Percentiles rank a stretch among this genome's conserved stretches.
Conservation (phyloP, 2,329 filamentous ascomycete genomes). For the Ustilaginoidea virens region DNA sequence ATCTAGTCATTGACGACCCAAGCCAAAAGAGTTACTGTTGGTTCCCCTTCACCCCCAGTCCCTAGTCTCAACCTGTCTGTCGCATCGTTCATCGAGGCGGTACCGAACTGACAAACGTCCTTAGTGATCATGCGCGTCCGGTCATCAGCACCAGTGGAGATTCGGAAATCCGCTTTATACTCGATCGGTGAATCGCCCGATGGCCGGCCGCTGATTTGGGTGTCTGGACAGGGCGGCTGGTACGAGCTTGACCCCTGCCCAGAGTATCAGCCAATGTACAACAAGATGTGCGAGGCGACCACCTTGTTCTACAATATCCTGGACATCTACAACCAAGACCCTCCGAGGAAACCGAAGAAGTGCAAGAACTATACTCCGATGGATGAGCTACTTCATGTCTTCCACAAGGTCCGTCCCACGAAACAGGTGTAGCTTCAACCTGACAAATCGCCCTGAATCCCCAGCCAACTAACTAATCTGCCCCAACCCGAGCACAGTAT, state of each 20-base stretch:
- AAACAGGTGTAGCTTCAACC: too few species aligned
- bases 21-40: slow-evolving; percentile 19
- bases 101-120: background rate
- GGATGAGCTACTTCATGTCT: slow-evolving; percentile 15
- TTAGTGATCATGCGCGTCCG: slow-evolving; percentile 18
- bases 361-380: slow-evolving; percentile 14
- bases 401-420: slow-evolving; percentile 14
- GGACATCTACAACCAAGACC: slow-evolving; percentile 33
- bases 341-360: slow-evolving; percentile 14
- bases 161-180: slow-evolving; percentile 32
- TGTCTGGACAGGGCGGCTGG: slow-evolving; percentile 43
- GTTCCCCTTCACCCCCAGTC: slow-evolving; percentile 8
- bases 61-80: too few species aligned
- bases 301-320: slow-evolving; percentile 47
- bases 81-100: too few species aligned
- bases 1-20: slow-evolving; percentile 35
- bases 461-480: too few species aligned
- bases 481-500: too few species aligned
- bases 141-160: slow-evolving; percentile 29
- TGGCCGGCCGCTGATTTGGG: slow-evolving; percentile 47
- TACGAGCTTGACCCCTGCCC: slow-evolving; percentile 48
- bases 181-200: slow-evolving; percentile 37
- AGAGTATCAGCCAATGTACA: slow-evolving; percentile 39
- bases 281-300: slow-evolving; percentile 47
- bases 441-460: too few species aligned